Evolutionary conservation across 768 basidiomycete genomes (phyloP).

Genomic region (Auricularia sp.): DNA sequence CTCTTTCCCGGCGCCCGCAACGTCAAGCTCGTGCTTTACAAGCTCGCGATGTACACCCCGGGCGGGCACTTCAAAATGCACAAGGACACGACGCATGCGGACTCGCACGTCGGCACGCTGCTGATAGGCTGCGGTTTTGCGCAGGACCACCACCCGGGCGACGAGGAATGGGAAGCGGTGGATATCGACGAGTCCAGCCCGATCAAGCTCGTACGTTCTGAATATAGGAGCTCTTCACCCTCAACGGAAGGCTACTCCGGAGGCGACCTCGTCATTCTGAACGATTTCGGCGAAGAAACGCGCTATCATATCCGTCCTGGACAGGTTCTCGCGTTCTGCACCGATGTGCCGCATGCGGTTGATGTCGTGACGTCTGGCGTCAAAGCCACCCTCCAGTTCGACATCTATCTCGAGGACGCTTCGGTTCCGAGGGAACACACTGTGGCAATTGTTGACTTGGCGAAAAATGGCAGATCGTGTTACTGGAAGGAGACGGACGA

Average conservation of each 20-base stretch:
- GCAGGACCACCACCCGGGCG: not conserved
- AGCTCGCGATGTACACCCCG: conserved; percentile 23
- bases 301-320: not conserved
- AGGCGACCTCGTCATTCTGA: no score
- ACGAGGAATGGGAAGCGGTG: not conserved
- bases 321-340: conserved; percentile 23
- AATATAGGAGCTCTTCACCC: no score
- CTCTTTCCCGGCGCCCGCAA: not conserved
- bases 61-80: conserved; percentile 19
- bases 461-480: conserved; percentile 15
- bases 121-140: conserved; percentile 22
- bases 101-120: conserved; percentile 22
- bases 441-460: conserved; percentile 15
- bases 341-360: conserved; percentile 20
- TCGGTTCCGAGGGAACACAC: conserved; percentile 8
- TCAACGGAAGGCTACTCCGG: no score
- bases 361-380: conserved; percentile 21
- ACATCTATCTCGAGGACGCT: not conserved
- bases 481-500: conserved; percentile 16
- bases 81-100: conserved; percentile 19
- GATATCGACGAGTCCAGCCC: not conserved
- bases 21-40: conserved; percentile 17
- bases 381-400: conserved; percentile 3
- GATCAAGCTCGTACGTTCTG: no score
- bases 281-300: no score